A percentile compares a stretch with the other conserved stretches of the same genome.
phyloP scores from a whole-genome alignment of 2,329 filamentous ascomycete genomes.

The Alternaria sp. region DNA sequence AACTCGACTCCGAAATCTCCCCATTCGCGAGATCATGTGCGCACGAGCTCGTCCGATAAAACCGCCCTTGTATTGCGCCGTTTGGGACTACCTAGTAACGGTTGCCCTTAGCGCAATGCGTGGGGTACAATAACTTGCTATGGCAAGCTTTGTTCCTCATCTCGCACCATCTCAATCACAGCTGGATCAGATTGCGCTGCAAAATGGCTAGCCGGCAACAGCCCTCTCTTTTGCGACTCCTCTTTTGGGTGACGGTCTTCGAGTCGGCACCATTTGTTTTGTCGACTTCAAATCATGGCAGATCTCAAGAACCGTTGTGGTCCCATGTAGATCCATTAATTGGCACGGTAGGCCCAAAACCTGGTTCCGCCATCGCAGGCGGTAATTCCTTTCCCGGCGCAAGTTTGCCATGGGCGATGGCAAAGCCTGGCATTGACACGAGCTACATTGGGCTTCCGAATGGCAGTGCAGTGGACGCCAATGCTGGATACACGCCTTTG shows the following conservation, averaged over 20 bases:
- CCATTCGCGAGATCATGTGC: background rate
- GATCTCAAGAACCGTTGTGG: background rate
- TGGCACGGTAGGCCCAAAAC: slow-evolving; percentile 48
- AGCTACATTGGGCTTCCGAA: slow-evolving; percentile 21
- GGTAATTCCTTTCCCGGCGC: slow-evolving; percentile 38
- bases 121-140: background rate
- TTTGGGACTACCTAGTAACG: background rate
- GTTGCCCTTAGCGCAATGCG: background rate
- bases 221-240: background rate
- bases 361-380: slow-evolving; percentile 34
- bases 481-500: slow-evolving; percentile 41
- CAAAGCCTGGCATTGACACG: slow-evolving; percentile 38
- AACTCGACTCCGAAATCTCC: background rate
- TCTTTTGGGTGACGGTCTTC: background rate
- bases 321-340: slow-evolving; percentile 49
- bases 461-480: slow-evolving; percentile 19
- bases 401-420: slow-evolving; percentile 34
- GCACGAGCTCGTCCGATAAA: background rate
- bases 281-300: background rate
- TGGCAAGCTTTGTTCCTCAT: background rate
- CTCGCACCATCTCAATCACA: background rate
- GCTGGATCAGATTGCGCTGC: background rate
- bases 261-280: background rate
- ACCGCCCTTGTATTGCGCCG: background rate
- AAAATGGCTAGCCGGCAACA: background rate